Conservation (phyloP, 2,329 filamentous ascomycete species). For the Botrytis aclada region DNA sequence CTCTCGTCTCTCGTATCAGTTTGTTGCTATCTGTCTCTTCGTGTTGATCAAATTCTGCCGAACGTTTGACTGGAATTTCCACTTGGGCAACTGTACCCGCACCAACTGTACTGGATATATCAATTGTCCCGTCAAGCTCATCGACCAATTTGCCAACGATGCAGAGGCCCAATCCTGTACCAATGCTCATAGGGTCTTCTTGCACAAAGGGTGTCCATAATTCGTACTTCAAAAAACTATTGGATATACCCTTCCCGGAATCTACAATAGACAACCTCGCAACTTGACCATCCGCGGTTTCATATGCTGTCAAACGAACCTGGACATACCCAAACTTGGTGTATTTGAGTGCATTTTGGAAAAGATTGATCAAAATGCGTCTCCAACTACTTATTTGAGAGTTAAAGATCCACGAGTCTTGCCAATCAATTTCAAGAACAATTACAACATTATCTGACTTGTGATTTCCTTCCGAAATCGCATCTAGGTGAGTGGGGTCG, state of each 20-base stretch:
- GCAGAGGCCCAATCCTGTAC: slow-evolving; percentile 59
- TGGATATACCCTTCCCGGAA: slow-evolving; percentile 60
- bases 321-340: slow-evolving; percentile 51
- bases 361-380: slow-evolving; percentile 57
- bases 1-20: slow-evolving; percentile 21
- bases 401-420: slow-evolving; percentile 50
- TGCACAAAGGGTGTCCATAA: slow-evolving; percentile 61
- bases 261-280: slow-evolving; percentile 50
- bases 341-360: slow-evolving; percentile 62
- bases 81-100: slow-evolving; percentile 54
- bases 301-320: slow-evolving; percentile 38
- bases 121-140: slow-evolving; percentile 57
- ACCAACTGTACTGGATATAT: slow-evolving; percentile 52
- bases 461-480: neutral
- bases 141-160: slow-evolving; percentile 59
- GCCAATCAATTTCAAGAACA: slow-evolving; percentile 39
- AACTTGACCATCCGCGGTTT: neutral
- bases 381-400: slow-evolving; percentile 51
- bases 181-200: slow-evolving; percentile 57
- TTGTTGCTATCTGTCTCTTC: neutral
- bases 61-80: slow-evolving; percentile 39
- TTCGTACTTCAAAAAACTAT: slow-evolving; percentile 55
- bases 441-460: slow-evolving; percentile 39
- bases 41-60: neutral
- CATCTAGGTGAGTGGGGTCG: neutral